Conservation (phyloP, 1,284 basidiomycete genomes). For the Trametes versicolor region DNA sequence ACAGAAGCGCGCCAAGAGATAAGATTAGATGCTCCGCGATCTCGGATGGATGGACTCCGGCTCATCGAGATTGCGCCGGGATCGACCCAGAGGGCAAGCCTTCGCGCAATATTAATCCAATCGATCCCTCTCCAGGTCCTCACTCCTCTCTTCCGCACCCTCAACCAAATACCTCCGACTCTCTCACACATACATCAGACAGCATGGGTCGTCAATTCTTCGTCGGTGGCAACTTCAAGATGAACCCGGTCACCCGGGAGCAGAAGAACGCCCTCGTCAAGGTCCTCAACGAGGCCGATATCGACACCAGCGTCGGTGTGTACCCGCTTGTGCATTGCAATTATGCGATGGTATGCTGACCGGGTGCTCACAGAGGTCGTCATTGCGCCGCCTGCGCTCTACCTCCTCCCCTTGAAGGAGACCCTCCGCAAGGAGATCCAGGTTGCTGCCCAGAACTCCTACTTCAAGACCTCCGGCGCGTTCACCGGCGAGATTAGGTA, state of each 20-base stretch:
- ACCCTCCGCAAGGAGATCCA: conserved; percentile 71
- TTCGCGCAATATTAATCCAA: conserved; percentile 8
- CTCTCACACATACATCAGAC: conserved; percentile 2
- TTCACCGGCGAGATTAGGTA: conserved; percentile 97
- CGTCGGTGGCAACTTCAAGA: conserved; percentile 96
- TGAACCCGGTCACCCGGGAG: conserved; percentile 82
- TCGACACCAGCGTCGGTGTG: conserved; percentile 81
- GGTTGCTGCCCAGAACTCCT: conserved; percentile 93
- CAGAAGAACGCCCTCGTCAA: conserved; percentile 74
- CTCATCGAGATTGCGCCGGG: conserved; percentile 25
- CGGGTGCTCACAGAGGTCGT: conserved; percentile 76
- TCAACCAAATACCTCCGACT: not conserved
- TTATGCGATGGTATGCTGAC: not conserved
- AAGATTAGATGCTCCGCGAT: conserved; percentile 21
- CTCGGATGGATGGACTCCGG: not conserved
- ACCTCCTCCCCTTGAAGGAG: conserved; percentile 77
- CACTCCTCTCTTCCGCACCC: conserved; percentile 1
- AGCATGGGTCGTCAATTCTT: conserved; percentile 84
- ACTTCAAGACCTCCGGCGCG: conserved; percentile 87
- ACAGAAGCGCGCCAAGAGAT: conserved; percentile 11
- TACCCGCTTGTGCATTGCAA: conserved; percentile 23
- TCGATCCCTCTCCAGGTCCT: conserved; percentile 21
- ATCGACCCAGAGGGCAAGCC: conserved; percentile 20
- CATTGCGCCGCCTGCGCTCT: conserved; percentile 90
- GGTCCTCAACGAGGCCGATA: conserved; percentile 77